Base-by-base conservation (phyloP, 805 yeast genomes). In the Ogataea zsoltii region DNA sequence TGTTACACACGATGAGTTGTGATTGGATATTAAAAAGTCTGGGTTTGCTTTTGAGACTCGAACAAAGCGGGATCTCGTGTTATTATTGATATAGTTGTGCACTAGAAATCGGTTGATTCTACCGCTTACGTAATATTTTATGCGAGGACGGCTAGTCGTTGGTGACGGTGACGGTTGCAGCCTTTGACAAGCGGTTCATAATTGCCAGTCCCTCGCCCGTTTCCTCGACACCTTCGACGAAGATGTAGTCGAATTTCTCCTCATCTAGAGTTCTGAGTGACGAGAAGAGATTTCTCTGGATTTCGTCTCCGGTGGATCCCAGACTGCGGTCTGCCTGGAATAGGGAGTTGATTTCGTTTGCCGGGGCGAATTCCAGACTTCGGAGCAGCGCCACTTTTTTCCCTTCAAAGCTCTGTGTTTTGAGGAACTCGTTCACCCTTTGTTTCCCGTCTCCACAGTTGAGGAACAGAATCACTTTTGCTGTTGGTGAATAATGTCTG, bases 401-500 rank as follows among this genome's bases (percentile, higher is more conserved):
- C 2, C 53, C 53, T n/a, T 51, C 42, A 11, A 48, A 28, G 2
- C 33, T 28, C 30, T 51, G 35, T 17, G 23, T 30, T 4, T 25
- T 41, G 23, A 57, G 40, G 14, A 49, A 49, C 17, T 46, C 41
- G 16, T 48, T 42, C 2, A 50, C 30, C 1, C 57, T 42, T 4
- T 34, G 12, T 57, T 46, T 53, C 0, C 82, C 77, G 44, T 77
- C 71, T 0, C 70, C 72, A 38, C 79, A 70, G 19, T 79, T 74
- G 18, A 71, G 65, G 50, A 89, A 80, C 4, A 91, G 65, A 0
- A 85, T 69, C 3, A 94, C 98, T 47, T 77, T 80, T 0, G 97
- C 96, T 2, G 76, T 76, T 3, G 99, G 99, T 0, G 97, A 87
- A 63, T 94, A 94, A 64, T 94, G 99, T 55, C 87, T 82, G 63